A percentile compares a stretch with the other conserved stretches of the same genome.
These are phyloP conservation scores for Malassezia arunalokei DNA, from an alignment of 1,284 basidiomycete species.

Conservation along the genomic window DNA sequence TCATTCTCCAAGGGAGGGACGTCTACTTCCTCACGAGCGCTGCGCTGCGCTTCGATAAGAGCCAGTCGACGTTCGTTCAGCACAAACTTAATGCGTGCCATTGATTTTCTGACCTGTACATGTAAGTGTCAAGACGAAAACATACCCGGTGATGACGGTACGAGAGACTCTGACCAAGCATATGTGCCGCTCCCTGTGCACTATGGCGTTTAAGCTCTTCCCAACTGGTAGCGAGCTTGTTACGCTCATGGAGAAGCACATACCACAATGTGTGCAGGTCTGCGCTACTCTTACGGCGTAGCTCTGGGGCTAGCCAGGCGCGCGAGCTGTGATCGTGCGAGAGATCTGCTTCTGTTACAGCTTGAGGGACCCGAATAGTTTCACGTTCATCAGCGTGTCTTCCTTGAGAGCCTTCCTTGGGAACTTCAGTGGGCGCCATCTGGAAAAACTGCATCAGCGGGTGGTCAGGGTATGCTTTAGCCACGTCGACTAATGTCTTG, in stretches of 20 bases:
- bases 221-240: constrained; percentile 32
- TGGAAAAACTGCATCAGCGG: constrained; percentile 40
- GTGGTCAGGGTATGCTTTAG: constrained; percentile 30
- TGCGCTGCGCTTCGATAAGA: constrained; percentile 54
- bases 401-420: constrained; percentile 16
- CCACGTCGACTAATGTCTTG: constrained; percentile 7
- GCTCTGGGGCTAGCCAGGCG: constrained; percentile 35
- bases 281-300: constrained; percentile 33
- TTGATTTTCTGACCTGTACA: constrained; percentile 74
- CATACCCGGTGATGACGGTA: constrained; percentile 34
- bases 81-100: constrained; percentile 88
- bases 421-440: constrained; percentile 16
- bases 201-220: constrained; percentile 32
- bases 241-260: constrained; percentile 37
- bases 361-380: constrained; percentile 21
- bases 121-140: neutral
- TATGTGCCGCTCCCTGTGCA: constrained; percentile 22
- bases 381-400: constrained; percentile 16
- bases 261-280: constrained; percentile 45
- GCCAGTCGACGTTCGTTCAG: constrained; percentile 81
- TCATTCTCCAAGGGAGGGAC: neutral
- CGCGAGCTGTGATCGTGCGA: constrained; percentile 21
- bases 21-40: constrained; percentile 1
- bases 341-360: constrained; percentile 22
- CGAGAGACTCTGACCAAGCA: constrained; percentile 25